Evolutionary conservation across 2,329 filamentous ascomycete species (phyloP), one percentile per base, ranked within the genome.

Genomic region (Ophioceras dolichostomum): DNA sequence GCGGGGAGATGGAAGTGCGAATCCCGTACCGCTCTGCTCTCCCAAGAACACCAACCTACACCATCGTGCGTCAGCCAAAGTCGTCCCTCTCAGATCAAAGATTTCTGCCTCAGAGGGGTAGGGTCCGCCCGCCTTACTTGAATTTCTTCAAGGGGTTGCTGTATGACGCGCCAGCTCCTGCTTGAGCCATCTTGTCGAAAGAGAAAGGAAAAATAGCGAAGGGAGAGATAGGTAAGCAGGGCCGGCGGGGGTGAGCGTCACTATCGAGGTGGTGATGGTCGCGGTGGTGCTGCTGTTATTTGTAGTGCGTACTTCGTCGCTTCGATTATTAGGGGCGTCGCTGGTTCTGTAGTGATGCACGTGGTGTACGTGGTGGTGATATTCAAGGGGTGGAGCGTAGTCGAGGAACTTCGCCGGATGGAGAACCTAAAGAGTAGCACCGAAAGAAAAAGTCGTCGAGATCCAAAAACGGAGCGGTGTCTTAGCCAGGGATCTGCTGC

Each of bases 141-240:
- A 96, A 98, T 66, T 98, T 98, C 83, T 98, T 98, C 67, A 98
- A 71, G 54, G 91, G 91, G 71, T 96, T 96, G 62, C 93, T 95
- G 73, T 96, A 98, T 47, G 84, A 85, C 61, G 83, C 84, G 55
- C 79, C 79, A 44, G 68, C 62, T 52, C 59, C 62, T 51, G 77
- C 67, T 65, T 86, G 78, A 61, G 88, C 84, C 88, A 94, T 94
- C 17, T 21, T 36, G 26, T 31, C 34, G 18, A 19, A n/a, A n/a
- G n/a, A n/a, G n/a, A n/a, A n/a, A n/a, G n/a, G 29, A 14, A 18
- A 31, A 18, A 31, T 31, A 14, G 24, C 29, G 29, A 31, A 10
- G 17, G 10, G 29, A 31, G 29, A 31, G 29, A 31, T 17, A 2
- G 4, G n/a, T n/a, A n/a, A n/a, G n/a, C n/a, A n/a, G n/a, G n/a